Evolutionary conservation across 2,329 filamentous ascomycete species (phyloP).

Genomic region (Periconia digitata): DNA sequence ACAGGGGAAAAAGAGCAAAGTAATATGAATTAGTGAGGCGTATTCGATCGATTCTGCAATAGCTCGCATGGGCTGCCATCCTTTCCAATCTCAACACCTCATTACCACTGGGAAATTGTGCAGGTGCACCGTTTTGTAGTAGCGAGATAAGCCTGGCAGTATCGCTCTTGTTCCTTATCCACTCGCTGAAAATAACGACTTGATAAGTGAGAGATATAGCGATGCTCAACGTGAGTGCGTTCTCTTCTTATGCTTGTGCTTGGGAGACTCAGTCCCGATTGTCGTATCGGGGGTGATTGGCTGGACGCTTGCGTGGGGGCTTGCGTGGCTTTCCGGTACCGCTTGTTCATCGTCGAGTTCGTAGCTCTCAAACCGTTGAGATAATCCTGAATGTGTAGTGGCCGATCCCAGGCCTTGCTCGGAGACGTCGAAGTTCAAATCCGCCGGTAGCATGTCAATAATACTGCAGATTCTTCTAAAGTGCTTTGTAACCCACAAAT

Average conservation of each 20-base stretch:
- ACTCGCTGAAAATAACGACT: too few species aligned
- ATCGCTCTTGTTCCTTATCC: too few species aligned
- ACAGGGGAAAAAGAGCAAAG: too few species aligned
- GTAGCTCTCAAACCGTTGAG: background rate
- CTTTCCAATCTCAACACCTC: too few species aligned
- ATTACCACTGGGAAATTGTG: too few species aligned
- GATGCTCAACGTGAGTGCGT: background rate
- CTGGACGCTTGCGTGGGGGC: background rate
- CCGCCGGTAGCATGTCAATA: conserved; percentile 11
- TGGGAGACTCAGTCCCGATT: background rate
- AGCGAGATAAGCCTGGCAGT: too few species aligned
- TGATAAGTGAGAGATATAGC: too few species aligned
- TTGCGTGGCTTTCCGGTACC: background rate
- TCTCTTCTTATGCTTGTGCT: background rate
- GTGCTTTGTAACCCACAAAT: conserved; percentile 12
- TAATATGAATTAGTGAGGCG: too few species aligned
- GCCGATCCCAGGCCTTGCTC: conserved; percentile 2
- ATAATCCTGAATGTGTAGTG: conserved; percentile 1
- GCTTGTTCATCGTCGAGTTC: background rate
- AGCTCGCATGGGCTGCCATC: too few species aligned
- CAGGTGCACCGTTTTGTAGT: too few species aligned
- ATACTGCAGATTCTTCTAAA: conserved; percentile 12
- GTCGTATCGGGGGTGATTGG: conserved; percentile 1
- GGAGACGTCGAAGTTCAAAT: conserved; percentile 5
- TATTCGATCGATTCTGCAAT: too few species aligned